Evolutionary conservation across 495 filamentous ascomycete genomes (phyloP).

Genomic region (Chaetomium tenue): DNA sequence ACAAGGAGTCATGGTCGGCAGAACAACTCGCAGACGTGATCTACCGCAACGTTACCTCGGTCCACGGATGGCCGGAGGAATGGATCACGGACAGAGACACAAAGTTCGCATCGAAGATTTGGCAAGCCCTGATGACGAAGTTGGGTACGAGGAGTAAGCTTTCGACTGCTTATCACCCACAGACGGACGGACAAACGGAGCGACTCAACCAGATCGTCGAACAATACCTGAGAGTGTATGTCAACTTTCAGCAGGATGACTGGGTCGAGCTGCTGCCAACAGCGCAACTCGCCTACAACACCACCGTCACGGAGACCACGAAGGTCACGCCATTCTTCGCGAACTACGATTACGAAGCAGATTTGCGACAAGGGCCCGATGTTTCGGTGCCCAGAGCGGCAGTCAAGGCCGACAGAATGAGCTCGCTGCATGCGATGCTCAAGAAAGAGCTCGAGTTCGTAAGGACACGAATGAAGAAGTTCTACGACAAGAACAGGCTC

Average conservation of each 20-base stretch:
- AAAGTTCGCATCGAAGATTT: neutral
- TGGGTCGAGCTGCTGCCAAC: too few species aligned
- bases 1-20: neutral
- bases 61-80: neutral
- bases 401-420: neutral
- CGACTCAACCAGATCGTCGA: too few species aligned
- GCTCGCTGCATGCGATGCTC: neutral
- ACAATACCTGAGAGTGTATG: too few species aligned
- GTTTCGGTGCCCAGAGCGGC: neutral
- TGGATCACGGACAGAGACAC: neutral
- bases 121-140: neutral
- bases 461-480: neutral
- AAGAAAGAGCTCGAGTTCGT: slow-evolving; percentile 9
- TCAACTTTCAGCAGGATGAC: too few species aligned
- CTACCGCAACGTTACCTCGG: neutral
- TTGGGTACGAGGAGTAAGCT: neutral
- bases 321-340: neutral
- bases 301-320: neutral
- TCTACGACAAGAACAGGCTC: slow-evolving; percentile 10
- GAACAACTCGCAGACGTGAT: neutral
- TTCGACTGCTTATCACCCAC: neutral
- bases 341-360: neutral
- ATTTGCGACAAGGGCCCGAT: neutral
- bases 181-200: too few species aligned
- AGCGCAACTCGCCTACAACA: neutral